Base-by-base conservation (phyloP, 345 rosid species). In the Capsella bursapastoris region DNA sequence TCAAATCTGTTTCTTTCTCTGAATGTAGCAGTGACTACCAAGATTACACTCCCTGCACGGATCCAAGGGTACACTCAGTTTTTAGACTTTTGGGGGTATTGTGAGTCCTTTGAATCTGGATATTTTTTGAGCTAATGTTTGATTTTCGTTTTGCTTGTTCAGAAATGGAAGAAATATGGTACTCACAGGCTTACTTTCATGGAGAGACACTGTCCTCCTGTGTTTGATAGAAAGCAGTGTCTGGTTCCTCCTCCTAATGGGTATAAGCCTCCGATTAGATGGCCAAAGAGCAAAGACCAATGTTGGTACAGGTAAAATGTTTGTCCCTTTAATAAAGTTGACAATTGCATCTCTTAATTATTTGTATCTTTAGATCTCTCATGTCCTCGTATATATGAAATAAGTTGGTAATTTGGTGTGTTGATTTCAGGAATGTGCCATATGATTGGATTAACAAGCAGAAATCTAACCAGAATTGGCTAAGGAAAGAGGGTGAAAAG, bases 31-130 rank as follows among this genome's bases (percentile, higher is more conserved):
- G 67, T 32, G 86, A 88, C 67, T 92, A 79, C 75, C 99, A 95
- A 78, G 99, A 95, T 75, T 89, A 90, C 88, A 95, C 99, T 66
- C 97, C 99, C 0, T 95, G 99, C 87, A 95, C 99, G 0, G 97
- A 95, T 86, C 99, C 99, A 65, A 89, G 72, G 96, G 99, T 92
- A 84, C 1, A 16, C 35, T 66, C 29, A 10, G 4, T 32, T 31
- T n/a, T 27, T 2, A 2, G 11, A 11, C 1, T 61, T 64, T 71
- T 6, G 6, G n/a, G 14, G 29, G 28, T 5, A 7, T 22, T 50
- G 29, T 34, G 38, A 27, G 13, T 49, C 28, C 12, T 57, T 57
- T 65, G 72, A 57, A 40, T 71, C 10, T 58, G 57, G 40, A 4
- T 32, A 31, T 0, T 1, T 0, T 2, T 57, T 22, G 32, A 49